Evolutionary conservation across 768 basidiomycete species (phyloP).

Genomic region (Rhodotorula diobovata): DNA sequence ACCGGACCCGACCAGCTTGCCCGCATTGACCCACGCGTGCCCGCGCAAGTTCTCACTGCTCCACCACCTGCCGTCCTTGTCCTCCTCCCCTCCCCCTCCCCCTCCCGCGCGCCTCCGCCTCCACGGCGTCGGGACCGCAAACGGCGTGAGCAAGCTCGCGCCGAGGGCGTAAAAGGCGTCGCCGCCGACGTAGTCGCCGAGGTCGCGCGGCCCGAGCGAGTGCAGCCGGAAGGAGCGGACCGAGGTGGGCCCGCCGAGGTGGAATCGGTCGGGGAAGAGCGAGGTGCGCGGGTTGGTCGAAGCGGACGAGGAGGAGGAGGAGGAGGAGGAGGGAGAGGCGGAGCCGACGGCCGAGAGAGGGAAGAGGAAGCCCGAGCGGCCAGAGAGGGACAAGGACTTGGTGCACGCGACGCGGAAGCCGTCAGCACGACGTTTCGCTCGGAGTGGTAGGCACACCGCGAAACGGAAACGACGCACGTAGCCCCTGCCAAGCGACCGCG

Average conservation of each 20-base stretch:
- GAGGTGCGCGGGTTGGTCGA: constrained; percentile 24
- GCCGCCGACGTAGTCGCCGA: constrained; percentile 71
- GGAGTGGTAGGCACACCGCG: too few relatives aligned
- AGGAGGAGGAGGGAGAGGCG: too few relatives aligned
- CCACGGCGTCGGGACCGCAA: constrained; percentile 52
- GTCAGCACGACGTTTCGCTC: not conserved
- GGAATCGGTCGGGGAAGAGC: constrained; percentile 79
- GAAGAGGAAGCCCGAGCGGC: constrained; percentile 66
- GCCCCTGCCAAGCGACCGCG: constrained; percentile 52
- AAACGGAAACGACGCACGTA: constrained; percentile 38
- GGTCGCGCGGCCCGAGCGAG: constrained; percentile 69
- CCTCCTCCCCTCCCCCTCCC: too few relatives aligned
- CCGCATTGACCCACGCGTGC: constrained; percentile 76
- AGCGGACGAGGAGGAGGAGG: constrained; percentile 56
- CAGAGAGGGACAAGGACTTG: constrained; percentile 58
- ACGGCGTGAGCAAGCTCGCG: constrained; percentile 65
- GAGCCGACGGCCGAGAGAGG: constrained; percentile 47
- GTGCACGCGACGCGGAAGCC: not conserved
- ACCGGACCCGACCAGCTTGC: constrained; percentile 66
- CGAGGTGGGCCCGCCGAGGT: constrained; percentile 84
- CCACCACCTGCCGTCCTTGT: constrained; percentile 3
- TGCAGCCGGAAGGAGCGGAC: constrained; percentile 72
- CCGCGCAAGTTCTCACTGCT: constrained; percentile 54
- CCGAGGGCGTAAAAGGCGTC: constrained; percentile 76
- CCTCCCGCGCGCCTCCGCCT: too few relatives aligned